Conservation (phyloP, 106 monocot genomes). For the Gastrodia elata region DNA sequence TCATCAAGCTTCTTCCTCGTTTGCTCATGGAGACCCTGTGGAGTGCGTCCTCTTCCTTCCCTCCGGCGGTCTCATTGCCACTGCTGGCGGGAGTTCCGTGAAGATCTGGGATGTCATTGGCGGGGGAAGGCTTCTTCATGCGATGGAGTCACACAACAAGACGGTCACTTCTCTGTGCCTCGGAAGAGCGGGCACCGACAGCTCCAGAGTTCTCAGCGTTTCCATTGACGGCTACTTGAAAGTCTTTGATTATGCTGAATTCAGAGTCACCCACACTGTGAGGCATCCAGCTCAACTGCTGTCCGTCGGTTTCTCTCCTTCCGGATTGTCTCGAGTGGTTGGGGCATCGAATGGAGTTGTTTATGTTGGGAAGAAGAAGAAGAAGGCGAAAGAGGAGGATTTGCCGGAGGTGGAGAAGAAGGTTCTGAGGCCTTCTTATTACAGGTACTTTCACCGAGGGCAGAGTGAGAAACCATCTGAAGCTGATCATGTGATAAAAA, state of each 20-base stretch:
- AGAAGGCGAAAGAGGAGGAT: conserved; percentile 12
- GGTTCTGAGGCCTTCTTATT: conserved; percentile 26
- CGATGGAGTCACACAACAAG: conserved; percentile 86
- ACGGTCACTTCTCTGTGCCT: conserved; percentile 70
- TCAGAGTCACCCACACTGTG: conserved; percentile 80
- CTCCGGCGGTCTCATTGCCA: conserved; percentile 78
- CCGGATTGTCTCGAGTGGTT: conserved; percentile 42
- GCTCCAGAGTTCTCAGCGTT: conserved; percentile 60
- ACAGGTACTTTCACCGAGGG: conserved; percentile 64
- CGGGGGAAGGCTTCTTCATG: conserved; percentile 65
- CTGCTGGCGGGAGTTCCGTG: conserved; percentile 67
- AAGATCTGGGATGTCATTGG: conserved; percentile 92
- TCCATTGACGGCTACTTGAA: conserved; percentile 94
- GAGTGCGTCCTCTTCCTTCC: conserved; percentile 80
- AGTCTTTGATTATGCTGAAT: conserved; percentile 63
- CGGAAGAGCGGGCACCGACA: conserved; percentile 20
- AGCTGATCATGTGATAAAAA: conserved; percentile 55
- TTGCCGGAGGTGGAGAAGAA: conserved; percentile 21
- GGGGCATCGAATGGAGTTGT: conserved; percentile 77
- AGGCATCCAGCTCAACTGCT: conserved; percentile 69
- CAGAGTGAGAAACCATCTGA: conserved; percentile 54
- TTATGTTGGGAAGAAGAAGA: conserved; percentile 59
- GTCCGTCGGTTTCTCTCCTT: conserved; percentile 79
- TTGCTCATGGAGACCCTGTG: conserved; percentile 64
- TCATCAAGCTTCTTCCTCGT: conserved; percentile 7